Evolutionary conservation across 768 basidiomycete genomes (phyloP).

Genomic region (Phlebiopsis flavidoalba): DNA sequence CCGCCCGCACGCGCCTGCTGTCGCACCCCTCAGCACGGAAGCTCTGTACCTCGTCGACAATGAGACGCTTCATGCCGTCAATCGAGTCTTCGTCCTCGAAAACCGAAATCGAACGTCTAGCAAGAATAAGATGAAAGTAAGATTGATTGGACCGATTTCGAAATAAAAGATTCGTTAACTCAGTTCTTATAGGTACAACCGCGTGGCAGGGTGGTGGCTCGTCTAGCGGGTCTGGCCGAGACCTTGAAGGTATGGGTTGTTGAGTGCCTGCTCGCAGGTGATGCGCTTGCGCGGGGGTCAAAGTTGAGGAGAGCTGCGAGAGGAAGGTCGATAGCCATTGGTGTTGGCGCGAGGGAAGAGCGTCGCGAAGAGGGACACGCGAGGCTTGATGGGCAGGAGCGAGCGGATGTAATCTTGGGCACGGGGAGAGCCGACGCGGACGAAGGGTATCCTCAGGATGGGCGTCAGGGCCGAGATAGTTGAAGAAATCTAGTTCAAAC

Average conservation of each 20-base stretch:
- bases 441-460: slow-evolving; percentile 93
- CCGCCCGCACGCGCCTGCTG: slow-evolving; percentile 70
- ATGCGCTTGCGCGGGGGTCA: slow-evolving; percentile 95
- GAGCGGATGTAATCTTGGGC: slow-evolving; percentile 98
- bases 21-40: slow-evolving; percentile 88
- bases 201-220: slow-evolving; percentile 83
- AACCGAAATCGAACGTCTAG: slow-evolving; percentile 92
- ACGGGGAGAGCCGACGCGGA: slow-evolving; percentile 90
- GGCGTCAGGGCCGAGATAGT: slow-evolving; percentile 98
- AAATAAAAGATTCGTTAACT: not conserved
- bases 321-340: slow-evolving; percentile 91
- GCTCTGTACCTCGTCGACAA: slow-evolving; percentile 84
- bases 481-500: slow-evolving; percentile 98
- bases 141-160: not conserved
- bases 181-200: too few relatives aligned
- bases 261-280: slow-evolving; percentile 91
- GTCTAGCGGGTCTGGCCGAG: slow-evolving; percentile 96
- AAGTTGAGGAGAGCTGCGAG: slow-evolving; percentile 90
- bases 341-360: slow-evolving; percentile 94
- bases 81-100: slow-evolving; percentile 96
- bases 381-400: slow-evolving; percentile 93
- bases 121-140: slow-evolving; percentile 1
- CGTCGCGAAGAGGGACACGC: slow-evolving; percentile 85
- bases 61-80: slow-evolving; percentile 95
- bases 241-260: slow-evolving; percentile 93